Conservation (phyloP, 305 asterid species). For the Rubia balearica region DNA sequence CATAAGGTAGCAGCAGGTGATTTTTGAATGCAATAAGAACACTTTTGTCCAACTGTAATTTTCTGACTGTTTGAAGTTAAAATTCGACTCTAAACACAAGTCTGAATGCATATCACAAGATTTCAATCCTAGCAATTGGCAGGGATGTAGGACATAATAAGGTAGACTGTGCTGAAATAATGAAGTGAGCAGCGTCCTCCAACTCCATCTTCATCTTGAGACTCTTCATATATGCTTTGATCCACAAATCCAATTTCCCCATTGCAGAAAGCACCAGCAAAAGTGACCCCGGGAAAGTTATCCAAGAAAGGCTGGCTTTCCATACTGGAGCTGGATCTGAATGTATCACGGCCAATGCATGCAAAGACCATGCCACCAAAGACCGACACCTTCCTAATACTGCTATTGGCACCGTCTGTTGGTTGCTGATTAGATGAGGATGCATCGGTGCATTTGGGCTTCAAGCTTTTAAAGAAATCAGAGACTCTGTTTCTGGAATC, state of each 20-base stretch:
- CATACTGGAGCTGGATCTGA: constrained; percentile 31
- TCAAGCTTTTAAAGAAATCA: constrained; percentile 36
- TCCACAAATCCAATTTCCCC: constrained; percentile 56
- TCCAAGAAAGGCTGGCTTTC: constrained; percentile 56
- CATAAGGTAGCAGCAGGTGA: neutral
- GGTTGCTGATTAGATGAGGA: neutral
- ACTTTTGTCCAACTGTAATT: neutral
- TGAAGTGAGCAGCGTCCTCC: constrained; percentile 41
- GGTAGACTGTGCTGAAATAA: constrained; percentile 51
- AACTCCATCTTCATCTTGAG: constrained; percentile 34
- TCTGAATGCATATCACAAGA: neutral
- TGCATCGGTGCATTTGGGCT: constrained; percentile 22
- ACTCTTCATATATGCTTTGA: neutral
- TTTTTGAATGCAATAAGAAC: neutral
- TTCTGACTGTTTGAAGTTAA: neutral
- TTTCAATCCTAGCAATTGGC: neutral
- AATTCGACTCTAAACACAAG: neutral
- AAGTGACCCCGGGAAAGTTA: constrained; percentile 56
- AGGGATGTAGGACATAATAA: constrained; percentile 58
- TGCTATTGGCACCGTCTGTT: neutral
- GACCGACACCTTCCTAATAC: constrained; percentile 31
- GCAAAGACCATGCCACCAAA: constrained; percentile 69
- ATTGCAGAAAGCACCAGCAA: constrained; percentile 64
- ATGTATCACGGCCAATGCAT: constrained; percentile 66
- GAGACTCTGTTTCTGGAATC: constrained; percentile 37